Evolutionary conservation across 805 yeast species (phyloP).

Genomic region (Hanseniaspora mollemarum): DNA sequence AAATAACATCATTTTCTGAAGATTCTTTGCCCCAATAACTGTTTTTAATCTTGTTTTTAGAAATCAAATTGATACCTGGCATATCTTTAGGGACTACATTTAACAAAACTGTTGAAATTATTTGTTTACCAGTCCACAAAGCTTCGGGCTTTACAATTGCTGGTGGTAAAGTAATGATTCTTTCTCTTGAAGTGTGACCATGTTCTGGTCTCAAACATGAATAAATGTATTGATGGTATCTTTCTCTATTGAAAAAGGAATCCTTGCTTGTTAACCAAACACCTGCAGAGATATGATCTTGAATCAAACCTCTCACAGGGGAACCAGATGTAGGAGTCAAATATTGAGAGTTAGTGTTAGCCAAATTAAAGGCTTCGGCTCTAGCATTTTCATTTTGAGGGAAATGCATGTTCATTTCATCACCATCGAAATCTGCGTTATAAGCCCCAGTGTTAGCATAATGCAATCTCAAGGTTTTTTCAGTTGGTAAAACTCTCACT

Average conservation of each 20-base stretch:
- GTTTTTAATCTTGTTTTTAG: constrained; percentile 81
- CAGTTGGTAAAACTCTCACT: constrained; percentile 93
- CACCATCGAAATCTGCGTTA: constrained; percentile 98
- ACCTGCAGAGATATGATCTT: constrained; percentile 98
- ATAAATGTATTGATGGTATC: constrained; percentile 85
- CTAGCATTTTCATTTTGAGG: constrained; percentile 96
- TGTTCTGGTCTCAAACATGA: constrained; percentile 95
- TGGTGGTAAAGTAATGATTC: constrained; percentile 75
- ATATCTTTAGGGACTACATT: constrained; percentile 77
- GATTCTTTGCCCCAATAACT: constrained; percentile 90
- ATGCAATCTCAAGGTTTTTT: constrained; percentile 89
- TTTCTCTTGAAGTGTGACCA: constrained; percentile 72
- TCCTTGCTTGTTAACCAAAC: constrained; percentile 96
- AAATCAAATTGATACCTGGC: constrained; percentile 80
- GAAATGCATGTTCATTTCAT: constrained; percentile 98
- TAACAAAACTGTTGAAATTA: constrained; percentile 79
- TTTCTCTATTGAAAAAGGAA: constrained; percentile 76
- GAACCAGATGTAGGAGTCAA: constrained; percentile 97
- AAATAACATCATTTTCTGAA: constrained; percentile 71
- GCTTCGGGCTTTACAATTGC: constrained; percentile 76
- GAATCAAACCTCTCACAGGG: constrained; percentile 96
- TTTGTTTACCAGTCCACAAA: constrained; percentile 96
- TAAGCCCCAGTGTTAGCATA: constrained; percentile 99
- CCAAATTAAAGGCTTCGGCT: constrained; percentile 88
- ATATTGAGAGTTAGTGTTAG: constrained; percentile 95